These are phyloP conservation scores for Sclerotinia trifoliorum DNA, from an alignment of 2,329 filamentous ascomycete species.

Conservation along the genomic window DNA sequence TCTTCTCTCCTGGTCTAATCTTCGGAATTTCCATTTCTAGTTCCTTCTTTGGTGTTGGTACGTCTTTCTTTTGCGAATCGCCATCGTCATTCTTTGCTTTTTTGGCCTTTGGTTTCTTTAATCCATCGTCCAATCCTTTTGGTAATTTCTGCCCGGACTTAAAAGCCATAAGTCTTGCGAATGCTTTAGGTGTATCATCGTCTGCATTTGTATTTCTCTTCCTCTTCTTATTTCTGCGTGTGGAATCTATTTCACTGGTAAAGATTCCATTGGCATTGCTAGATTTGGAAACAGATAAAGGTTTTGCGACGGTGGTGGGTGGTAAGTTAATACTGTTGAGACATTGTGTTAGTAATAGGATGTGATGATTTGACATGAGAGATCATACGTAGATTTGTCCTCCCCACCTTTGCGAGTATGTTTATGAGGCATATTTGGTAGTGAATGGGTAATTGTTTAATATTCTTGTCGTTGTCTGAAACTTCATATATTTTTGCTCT, in stretches of 20 bases:
- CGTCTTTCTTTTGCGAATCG: constrained; percentile 23
- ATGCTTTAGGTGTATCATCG: constrained; percentile 81
- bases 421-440: constrained; percentile 73
- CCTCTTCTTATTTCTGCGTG: constrained; percentile 44
- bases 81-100: constrained; percentile 34
- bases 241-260: constrained; percentile 39
- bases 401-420: constrained; percentile 66
- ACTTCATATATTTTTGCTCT: not conserved
- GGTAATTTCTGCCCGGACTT: constrained; percentile 59
- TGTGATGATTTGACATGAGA: not conserved
- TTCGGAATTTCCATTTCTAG: constrained; percentile 51
- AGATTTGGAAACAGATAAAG: constrained; percentile 54
- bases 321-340: constrained; percentile 50
- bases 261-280: constrained; percentile 42
- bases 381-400: constrained; percentile 53
- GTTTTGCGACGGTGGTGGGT: constrained; percentile 56
- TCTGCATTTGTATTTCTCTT: constrained; percentile 49
- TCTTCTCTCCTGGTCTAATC: constrained; percentile 78
- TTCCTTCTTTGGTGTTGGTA: constrained; percentile 27
- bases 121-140: constrained; percentile 71
- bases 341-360: constrained; percentile 28
- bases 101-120: constrained; percentile 39
- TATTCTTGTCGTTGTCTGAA: not conserved
- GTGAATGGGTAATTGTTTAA: not conserved
- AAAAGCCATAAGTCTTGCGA: constrained; percentile 79